phyloP scores from a whole-genome alignment of 2,329 filamentous ascomycete genomes.

The Ceratocystis papillata region DNA sequence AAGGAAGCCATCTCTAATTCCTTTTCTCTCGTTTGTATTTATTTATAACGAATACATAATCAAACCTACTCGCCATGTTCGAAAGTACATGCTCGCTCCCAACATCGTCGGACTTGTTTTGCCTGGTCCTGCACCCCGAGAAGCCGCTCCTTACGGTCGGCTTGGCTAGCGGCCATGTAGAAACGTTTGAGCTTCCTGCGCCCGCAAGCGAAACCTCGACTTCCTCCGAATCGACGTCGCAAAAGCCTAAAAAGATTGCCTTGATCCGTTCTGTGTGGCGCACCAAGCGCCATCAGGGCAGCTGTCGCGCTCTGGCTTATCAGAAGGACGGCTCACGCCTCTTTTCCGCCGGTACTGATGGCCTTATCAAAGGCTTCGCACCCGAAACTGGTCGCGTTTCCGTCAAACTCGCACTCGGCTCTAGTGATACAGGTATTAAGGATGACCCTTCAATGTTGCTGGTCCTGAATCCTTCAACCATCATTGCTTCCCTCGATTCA shows the following conservation, averaged over 20 bases:
- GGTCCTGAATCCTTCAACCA: constrained; percentile 72
- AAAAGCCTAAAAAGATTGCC: constrained; percentile 50
- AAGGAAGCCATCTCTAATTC: background rate
- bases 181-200: constrained; percentile 63
- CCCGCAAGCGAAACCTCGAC: constrained; percentile 6
- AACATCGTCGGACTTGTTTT: constrained; percentile 74
- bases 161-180: constrained; percentile 72
- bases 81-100: constrained; percentile 87
- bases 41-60: background rate
- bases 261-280: constrained; percentile 70
- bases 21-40: background rate
- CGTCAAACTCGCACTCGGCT: constrained; percentile 64
- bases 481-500: constrained; percentile 84
- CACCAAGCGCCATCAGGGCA: constrained; percentile 84
- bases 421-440: constrained; percentile 34
- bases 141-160: constrained; percentile 80
- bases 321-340: constrained; percentile 62
- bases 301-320: constrained; percentile 73
- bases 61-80: constrained; percentile 52
- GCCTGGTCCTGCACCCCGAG: constrained; percentile 74
- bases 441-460: constrained; percentile 70
- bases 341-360: constrained; percentile 54
- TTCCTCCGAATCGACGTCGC: constrained; percentile 41
- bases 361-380: constrained; percentile 48
- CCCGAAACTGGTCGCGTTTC: constrained; percentile 55